Evolutionary conservation across 2,329 filamentous ascomycete species (phyloP).

Genomic region (Chaetothyriales sp.): DNA sequence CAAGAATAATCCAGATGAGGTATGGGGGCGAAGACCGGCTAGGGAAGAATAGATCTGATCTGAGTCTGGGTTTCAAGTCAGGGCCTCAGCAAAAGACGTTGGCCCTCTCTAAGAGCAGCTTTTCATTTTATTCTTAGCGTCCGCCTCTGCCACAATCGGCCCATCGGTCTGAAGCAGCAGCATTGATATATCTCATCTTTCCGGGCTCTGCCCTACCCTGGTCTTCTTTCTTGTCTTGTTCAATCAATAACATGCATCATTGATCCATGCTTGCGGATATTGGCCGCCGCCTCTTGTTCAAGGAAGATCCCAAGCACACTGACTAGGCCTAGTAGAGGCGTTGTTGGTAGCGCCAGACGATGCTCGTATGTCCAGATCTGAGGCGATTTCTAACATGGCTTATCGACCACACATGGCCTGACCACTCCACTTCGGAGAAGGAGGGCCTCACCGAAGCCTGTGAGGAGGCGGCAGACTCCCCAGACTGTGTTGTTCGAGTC

Average conservation of each 20-base stretch:
- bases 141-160: neutral
- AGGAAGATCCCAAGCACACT: neutral
- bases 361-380: neutral
- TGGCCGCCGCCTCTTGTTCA: neutral
- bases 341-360: neutral
- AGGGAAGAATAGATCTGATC: conserved; percentile 9
- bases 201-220: neutral
- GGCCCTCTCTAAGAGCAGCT: neutral
- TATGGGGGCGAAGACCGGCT: conserved; percentile 55
- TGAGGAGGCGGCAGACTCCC: no score
- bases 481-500: no score
- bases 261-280: neutral
- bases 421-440: no score
- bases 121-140: neutral
- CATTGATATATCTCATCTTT: neutral
- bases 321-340: neutral
- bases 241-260: neutral
- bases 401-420: no score
- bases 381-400: no score
- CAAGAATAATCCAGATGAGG: conserved; percentile 68
- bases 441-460: no score
- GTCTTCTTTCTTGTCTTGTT: neutral
- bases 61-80: neutral
- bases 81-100: neutral
- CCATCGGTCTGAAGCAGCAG: neutral